Evolutionary conservation across 257 asterid species (phyloP).

Genomic region (Cruciata laevipes): DNA sequence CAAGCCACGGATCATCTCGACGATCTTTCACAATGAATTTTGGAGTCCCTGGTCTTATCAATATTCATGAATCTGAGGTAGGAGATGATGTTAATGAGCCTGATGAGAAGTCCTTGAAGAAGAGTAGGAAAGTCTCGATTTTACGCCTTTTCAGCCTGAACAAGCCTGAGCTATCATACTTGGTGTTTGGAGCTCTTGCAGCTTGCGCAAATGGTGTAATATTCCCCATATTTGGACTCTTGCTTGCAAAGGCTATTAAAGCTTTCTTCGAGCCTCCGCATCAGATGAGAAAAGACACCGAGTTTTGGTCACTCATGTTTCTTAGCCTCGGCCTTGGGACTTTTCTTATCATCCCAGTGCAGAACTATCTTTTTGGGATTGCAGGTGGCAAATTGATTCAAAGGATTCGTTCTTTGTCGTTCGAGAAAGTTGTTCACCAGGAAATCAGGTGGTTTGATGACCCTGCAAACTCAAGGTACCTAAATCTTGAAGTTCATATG

Average conservation of each 20-base stretch:
- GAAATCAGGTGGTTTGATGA: slow-evolving; percentile 91
- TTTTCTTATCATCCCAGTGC: slow-evolving; percentile 42
- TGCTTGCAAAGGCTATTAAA: slow-evolving; percentile 52
- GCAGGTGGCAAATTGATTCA: slow-evolving; percentile 71
- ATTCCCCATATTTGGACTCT: slow-evolving; percentile 67
- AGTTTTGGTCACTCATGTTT: slow-evolving; percentile 54
- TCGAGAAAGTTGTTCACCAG: slow-evolving; percentile 66
- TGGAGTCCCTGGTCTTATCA: slow-evolving; percentile 33
- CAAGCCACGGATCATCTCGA: slow-evolving; percentile 53
- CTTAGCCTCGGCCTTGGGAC: slow-evolving; percentile 32
- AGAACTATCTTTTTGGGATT: slow-evolving; percentile 63
- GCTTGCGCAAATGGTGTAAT: slow-evolving; percentile 49
- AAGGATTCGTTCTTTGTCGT: slow-evolving; percentile 60
- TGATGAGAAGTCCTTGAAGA: slow-evolving; percentile 18
- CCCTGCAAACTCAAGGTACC: slow-evolving; percentile 81
- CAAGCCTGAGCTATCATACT: slow-evolving; percentile 53
- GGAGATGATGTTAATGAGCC: slow-evolving; percentile 18
- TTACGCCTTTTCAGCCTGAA: slow-evolving; percentile 47
- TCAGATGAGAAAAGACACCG: slow-evolving; percentile 37
- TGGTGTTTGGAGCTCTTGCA: slow-evolving; percentile 55
- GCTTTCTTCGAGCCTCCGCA: slow-evolving; percentile 57
- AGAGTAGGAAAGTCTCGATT: slow-evolving; percentile 35
- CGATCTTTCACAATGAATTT: slow-evolving; percentile 36
- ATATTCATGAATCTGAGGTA: slow-evolving; percentile 24
- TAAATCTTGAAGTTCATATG: neutral